Conservation (phyloP, 108 stramenopile genomes). For the Aurantiochytrium sp. region DNA sequence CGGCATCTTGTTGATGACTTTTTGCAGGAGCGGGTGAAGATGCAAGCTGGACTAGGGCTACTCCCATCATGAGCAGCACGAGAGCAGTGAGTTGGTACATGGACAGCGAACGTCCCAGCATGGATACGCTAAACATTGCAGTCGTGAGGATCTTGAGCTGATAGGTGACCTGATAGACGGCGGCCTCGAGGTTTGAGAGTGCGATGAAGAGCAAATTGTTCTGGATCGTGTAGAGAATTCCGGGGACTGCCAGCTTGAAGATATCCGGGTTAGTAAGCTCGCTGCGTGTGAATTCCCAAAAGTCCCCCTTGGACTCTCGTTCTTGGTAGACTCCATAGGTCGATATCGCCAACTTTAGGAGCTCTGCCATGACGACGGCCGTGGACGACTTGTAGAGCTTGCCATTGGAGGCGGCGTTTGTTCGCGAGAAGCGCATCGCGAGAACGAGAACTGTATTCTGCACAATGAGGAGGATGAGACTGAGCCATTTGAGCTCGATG, state of each 20-base stretch:
- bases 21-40: not conserved
- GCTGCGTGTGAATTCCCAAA: not conserved
- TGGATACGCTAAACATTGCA: conserved; percentile 79
- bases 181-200: conserved; percentile 86
- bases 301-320: not conserved
- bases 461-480: not conserved
- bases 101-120: conserved; percentile 52
- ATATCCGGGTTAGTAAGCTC: conserved; percentile 49
- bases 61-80: not conserved
- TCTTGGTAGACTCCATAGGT: not conserved
- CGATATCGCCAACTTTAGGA: not conserved
- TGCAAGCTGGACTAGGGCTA: not conserved
- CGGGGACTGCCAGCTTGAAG: conserved; percentile 82
- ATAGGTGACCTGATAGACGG: conserved; percentile 94
- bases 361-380: conserved; percentile 3
- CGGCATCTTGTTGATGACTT: not conserved
- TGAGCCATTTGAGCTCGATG: not conserved
- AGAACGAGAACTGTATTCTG: conserved; percentile 12
- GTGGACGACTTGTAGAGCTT: not conserved
- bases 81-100: not conserved
- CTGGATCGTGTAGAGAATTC: conserved; percentile 86
- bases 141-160: conserved; percentile 96
- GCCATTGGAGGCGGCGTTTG: not conserved
- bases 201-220: conserved; percentile 96
- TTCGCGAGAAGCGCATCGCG: conserved; percentile 13